These are phyloP conservation scores for Myxozyma melibiosi DNA, from an alignment of 805 yeast genomes.

Conservation along the genomic window DNA sequence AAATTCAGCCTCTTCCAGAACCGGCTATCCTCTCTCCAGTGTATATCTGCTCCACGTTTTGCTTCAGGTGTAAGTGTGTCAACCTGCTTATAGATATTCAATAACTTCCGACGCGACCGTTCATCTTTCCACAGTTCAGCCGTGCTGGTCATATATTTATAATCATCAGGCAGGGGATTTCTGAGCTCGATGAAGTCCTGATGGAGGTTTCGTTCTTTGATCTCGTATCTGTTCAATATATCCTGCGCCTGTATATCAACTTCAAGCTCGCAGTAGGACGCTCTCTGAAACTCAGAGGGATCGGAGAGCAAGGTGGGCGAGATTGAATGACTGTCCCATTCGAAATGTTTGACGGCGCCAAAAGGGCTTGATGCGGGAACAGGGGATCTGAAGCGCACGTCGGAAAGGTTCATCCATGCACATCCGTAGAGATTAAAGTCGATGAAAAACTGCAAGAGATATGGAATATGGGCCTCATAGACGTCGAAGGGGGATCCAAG, in stretches of 20 bases:
- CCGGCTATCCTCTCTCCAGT: slow-evolving; percentile 16
- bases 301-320: slow-evolving; percentile 5
- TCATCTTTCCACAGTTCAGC: slow-evolving; percentile 59
- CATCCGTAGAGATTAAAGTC: slow-evolving; percentile 88
- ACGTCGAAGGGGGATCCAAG: slow-evolving; percentile 50
- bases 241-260: slow-evolving; percentile 65
- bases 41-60: neutral
- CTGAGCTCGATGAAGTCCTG: slow-evolving; percentile 49
- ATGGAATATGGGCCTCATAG: slow-evolving; percentile 82
- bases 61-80: too few relatives aligned
- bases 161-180: slow-evolving; percentile 18
- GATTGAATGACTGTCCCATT: slow-evolving; percentile 16
- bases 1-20: neutral
- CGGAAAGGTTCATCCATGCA: slow-evolving; percentile 62
- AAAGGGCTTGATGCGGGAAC: slow-evolving; percentile 9
- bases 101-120: slow-evolving; percentile 20
- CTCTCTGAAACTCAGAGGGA: slow-evolving; percentile 49
- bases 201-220: slow-evolving; percentile 55
- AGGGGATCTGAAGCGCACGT: slow-evolving; percentile 53
- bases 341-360: slow-evolving; percentile 4
- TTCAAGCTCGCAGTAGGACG: slow-evolving; percentile 68
- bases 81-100: neutral
- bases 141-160: slow-evolving; percentile 37
- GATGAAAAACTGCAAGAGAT: slow-evolving; percentile 69
- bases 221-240: slow-evolving; percentile 57